A percentile compares a stretch with the other conserved stretches of the same genome.
These are phyloP conservation scores for Coemansia sp. DNA, from an alignment of 192 early-diverging fungal genomes.

Conservation along the genomic window DNA sequence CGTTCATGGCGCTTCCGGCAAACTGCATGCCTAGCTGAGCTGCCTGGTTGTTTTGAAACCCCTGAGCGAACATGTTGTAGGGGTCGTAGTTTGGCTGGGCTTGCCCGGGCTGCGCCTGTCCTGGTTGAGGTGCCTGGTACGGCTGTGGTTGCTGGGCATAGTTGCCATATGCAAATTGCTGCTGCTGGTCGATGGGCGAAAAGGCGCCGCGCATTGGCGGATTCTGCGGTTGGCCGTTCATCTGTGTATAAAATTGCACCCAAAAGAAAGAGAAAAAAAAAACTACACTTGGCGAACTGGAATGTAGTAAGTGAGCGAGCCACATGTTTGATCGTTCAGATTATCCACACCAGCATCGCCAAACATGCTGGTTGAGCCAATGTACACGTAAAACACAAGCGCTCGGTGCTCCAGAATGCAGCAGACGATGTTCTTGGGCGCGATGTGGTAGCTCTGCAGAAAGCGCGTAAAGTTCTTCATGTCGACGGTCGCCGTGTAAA, in stretches of 20 bases:
- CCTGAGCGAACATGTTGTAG: slow-evolving; percentile 33
- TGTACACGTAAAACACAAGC: slow-evolving; percentile 53
- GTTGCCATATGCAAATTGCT: slow-evolving; percentile 31
- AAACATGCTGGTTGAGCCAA: slow-evolving; percentile 15
- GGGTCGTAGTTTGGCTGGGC: slow-evolving; percentile 11
- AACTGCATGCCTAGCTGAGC: slow-evolving; percentile 95
- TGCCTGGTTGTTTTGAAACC: slow-evolving; percentile 61
- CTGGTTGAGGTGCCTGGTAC: slow-evolving; percentile 12
- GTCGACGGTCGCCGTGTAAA: slow-evolving; percentile 66
- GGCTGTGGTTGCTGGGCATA: slow-evolving; percentile 13
- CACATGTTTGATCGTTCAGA: slow-evolving; percentile 42
- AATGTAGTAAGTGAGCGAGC: slow-evolving; percentile 48
- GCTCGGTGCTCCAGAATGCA: slow-evolving; percentile 53
- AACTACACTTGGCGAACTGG: slow-evolving; percentile 42
- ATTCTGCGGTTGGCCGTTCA: slow-evolving; percentile 31
- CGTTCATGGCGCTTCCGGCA: slow-evolving; percentile 75
- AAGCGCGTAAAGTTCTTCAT: slow-evolving; percentile 77
- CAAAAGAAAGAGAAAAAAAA: slow-evolving; percentile 5
- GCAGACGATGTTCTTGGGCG: slow-evolving; percentile 77
- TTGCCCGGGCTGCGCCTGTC: slow-evolving; percentile 11
- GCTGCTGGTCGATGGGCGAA: slow-evolving; percentile 43
- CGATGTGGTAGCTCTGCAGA: slow-evolving; percentile 69
- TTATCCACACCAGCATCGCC: slow-evolving; percentile 27
- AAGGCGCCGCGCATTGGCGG: slow-evolving; percentile 51
- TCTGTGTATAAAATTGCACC: slow-evolving; percentile 42